Percentiles rank a stretch among this genome's conserved stretches.
Conservation (phyloP, 305 asterid genomes). For the Fraxinus sp. region DNA sequence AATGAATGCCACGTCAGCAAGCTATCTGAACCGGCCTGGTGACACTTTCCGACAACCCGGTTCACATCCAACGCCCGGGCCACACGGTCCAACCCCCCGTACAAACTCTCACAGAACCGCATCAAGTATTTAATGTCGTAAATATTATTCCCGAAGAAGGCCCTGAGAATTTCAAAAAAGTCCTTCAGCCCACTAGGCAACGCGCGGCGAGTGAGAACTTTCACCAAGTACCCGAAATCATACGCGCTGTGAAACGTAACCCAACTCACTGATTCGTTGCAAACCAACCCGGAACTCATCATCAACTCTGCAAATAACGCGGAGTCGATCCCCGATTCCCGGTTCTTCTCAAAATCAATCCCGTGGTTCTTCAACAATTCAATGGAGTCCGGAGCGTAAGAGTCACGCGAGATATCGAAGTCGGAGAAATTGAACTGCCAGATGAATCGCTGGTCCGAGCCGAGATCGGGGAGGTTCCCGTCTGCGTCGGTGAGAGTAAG, state of each 20-base stretch:
- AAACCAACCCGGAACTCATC: slow-evolving; percentile 66
- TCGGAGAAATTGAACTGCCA: slow-evolving; percentile 80
- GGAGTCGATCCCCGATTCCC: slow-evolving; percentile 46
- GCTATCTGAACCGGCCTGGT: neutral
- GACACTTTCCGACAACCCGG: slow-evolving; percentile 47
- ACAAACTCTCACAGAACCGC: slow-evolving; percentile 48
- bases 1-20: slow-evolving; percentile 71
- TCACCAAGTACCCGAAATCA: slow-evolving; percentile 66
- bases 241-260: slow-evolving; percentile 80
- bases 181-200: slow-evolving; percentile 44
- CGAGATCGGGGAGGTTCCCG: slow-evolving; percentile 66
- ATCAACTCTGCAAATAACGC: slow-evolving; percentile 56
- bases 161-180: slow-evolving; percentile 42
- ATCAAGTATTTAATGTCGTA: slow-evolving; percentile 64
- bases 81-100: slow-evolving; percentile 69
- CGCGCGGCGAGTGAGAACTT: slow-evolving; percentile 57
- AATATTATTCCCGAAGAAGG: slow-evolving; percentile 49
- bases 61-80: slow-evolving; percentile 47
- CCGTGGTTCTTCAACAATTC: slow-evolving; percentile 53
- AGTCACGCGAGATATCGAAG: slow-evolving; percentile 56
- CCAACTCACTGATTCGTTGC: slow-evolving; percentile 63
- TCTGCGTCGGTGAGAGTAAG: slow-evolving; percentile 55
- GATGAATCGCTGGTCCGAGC: slow-evolving; percentile 34
- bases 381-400: slow-evolving; percentile 59
- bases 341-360: slow-evolving; percentile 57